A percentile compares a stretch with the other conserved stretches of the same genome.
Evolutionary conservation across 257 asterid species (phyloP).

Genomic region (Datura wrightii): DNA sequence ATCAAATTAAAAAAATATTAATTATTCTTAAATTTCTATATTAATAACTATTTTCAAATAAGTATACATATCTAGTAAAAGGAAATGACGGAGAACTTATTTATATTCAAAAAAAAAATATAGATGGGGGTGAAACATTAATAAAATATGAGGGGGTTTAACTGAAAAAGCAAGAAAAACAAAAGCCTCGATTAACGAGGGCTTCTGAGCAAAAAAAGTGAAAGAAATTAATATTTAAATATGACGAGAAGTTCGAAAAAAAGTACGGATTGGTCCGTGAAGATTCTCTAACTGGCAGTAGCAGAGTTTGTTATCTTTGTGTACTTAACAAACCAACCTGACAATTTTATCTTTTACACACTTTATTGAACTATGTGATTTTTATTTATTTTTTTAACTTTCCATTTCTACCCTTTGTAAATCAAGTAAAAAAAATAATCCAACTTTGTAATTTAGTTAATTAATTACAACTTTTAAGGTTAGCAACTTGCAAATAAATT

Average conservation of each 20-base stretch:
- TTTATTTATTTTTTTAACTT: background rate
- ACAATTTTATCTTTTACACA: background rate
- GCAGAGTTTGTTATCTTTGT: slow-evolving; percentile 46
- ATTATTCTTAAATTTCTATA: no score
- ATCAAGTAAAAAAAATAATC: background rate
- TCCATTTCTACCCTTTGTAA: slow-evolving; percentile 24
- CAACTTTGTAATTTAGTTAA: background rate
- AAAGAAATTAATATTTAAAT: background rate
- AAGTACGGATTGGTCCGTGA: slow-evolving; percentile 43
- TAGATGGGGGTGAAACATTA: background rate
- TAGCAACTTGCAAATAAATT: background rate
- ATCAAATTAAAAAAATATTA: no score
- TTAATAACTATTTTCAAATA: no score
- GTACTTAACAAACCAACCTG: slow-evolving; percentile 46
- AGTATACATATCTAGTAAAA: no score
- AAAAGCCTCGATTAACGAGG: slow-evolving; percentile 32
- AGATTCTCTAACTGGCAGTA: slow-evolving; percentile 40
- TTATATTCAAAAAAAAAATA: background rate
- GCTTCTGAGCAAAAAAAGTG: slow-evolving; percentile 3
- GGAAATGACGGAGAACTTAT: no score
- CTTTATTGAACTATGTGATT: slow-evolving; percentile 23
- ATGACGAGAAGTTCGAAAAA: slow-evolving; percentile 31
- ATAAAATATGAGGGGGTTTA: background rate
- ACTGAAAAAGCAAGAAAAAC: background rate
- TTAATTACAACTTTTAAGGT: background rate